These are phyloP conservation scores for Irpex sp. DNA, from an alignment of 1,284 basidiomycete genomes.

Conservation along the genomic window DNA sequence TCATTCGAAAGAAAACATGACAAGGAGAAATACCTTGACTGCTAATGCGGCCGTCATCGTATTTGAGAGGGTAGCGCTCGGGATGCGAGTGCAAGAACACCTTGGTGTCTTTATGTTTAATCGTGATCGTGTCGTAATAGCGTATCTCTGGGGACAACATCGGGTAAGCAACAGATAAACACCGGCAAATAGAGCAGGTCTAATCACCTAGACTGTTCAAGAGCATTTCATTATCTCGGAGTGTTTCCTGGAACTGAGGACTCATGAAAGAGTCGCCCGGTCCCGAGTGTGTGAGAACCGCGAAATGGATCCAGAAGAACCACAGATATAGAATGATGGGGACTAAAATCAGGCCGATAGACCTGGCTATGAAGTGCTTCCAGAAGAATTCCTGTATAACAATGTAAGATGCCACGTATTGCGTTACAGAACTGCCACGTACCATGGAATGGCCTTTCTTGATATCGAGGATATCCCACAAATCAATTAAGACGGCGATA, in stretches of 20 bases:
- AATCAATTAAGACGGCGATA: slow-evolving; percentile 86
- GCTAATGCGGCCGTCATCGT: slow-evolving; percentile 95
- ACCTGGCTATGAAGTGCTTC: slow-evolving; percentile 86
- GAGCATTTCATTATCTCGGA: slow-evolving; percentile 89
- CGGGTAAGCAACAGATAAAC: neutral
- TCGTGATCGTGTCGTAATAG: slow-evolving; percentile 86
- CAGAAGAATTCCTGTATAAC: slow-evolving; percentile 77
- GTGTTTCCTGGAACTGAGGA: slow-evolving; percentile 95
- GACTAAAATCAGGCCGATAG: slow-evolving; percentile 82
- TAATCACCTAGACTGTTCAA: slow-evolving; percentile 80
- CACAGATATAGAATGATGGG: slow-evolving; percentile 91
- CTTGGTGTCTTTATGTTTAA: slow-evolving; percentile 92
- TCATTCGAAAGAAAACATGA: neutral
- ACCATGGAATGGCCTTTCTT: slow-evolving; percentile 85
- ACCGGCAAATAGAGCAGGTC: neutral
- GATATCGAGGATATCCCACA: slow-evolving; percentile 94
- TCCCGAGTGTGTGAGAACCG: slow-evolving; percentile 86
- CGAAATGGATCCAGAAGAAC: slow-evolving; percentile 97
- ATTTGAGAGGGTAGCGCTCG: slow-evolving; percentile 89
- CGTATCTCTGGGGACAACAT: slow-evolving; percentile 69
- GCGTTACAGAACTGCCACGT: slow-evolving; percentile 23
- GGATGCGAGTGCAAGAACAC: slow-evolving; percentile 92
- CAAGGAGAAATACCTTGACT: slow-evolving; percentile 66
- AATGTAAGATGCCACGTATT: neutral
- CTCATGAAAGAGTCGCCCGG: slow-evolving; percentile 98